A percentile compares a stretch with the other conserved stretches of the same genome.
These are phyloP conservation scores for Neodidymelliopsis sp. DNA, from an alignment of 2,329 filamentous ascomycete species.

Conservation along the genomic window DNA sequence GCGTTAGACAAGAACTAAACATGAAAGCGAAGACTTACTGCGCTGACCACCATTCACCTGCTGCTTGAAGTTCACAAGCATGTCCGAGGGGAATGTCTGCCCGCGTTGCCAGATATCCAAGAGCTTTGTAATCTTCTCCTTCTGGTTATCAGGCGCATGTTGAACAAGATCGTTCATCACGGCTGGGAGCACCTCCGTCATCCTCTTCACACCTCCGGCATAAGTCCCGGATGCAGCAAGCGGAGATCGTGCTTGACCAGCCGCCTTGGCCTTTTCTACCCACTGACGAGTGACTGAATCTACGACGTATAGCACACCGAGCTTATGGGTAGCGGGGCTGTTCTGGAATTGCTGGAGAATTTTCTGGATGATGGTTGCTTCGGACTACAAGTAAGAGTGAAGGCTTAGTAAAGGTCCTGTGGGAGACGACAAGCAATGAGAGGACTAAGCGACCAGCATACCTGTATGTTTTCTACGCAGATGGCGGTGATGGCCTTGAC, in stretches of 20 bases:
- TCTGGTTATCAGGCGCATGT: conserved; percentile 90
- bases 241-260: conserved; percentile 78
- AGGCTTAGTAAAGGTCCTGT: conserved; percentile 36
- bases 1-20: conserved; percentile 12
- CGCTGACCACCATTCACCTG: conserved; percentile 71
- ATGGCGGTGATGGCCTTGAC: conserved; percentile 86
- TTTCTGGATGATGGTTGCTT: conserved; percentile 93
- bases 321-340: conserved; percentile 91
- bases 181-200: conserved; percentile 91
- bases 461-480: conserved; percentile 68
- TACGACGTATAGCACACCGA: conserved; percentile 99
- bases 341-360: conserved; percentile 98
- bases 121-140: conserved; percentile 94
- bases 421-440: conserved; percentile 11
- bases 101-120: conserved; percentile 98
- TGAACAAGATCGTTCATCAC: conserved; percentile 96
- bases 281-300: conserved; percentile 99
- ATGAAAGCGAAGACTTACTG: conserved; percentile 63
- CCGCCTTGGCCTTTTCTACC: conserved; percentile 91
- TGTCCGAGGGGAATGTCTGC: conserved; percentile 81
- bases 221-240: conserved; percentile 89
- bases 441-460: conserved; percentile 32
- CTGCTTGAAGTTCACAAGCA: conserved; percentile 84
- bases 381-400: conserved; percentile 68
- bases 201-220: conserved; percentile 93